Conservation (phyloP, 164 flowering plant genomes). For the Vitis cinerea region DNA sequence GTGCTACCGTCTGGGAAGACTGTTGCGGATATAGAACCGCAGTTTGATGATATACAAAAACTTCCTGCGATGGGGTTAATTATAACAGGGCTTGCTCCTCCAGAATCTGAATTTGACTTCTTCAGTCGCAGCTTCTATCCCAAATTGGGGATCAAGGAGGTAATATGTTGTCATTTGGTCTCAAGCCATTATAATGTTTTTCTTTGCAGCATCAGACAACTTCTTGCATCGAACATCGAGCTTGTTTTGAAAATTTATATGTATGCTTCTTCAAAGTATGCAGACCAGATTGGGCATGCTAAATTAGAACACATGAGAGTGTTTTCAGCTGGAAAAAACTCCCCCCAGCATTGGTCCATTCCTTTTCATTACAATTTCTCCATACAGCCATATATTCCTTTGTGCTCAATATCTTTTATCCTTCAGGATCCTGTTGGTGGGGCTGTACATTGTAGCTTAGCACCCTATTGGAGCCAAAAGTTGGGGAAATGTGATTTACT, state of each 20-base stretch:
- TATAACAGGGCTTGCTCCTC: conserved; percentile 37
- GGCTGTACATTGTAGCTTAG: not conserved
- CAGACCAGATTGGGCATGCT: no score
- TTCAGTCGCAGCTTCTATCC: conserved; percentile 47
- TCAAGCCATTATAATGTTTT: not conserved
- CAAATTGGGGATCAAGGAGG: conserved; percentile 44
- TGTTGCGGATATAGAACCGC: conserved; percentile 33
- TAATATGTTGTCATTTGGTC: conserved; percentile 6
- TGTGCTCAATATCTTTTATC: not conserved
- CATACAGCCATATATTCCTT: no score
- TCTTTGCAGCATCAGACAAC: conserved; percentile 39
- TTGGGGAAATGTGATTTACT: not conserved
- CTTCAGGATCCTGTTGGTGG: conserved; percentile 1
- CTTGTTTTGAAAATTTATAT: no score
- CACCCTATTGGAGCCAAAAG: not conserved
- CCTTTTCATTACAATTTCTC: no score
- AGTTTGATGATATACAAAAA: conserved; percentile 32
- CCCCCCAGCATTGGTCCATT: no score
- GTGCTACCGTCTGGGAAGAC: conserved; percentile 41
- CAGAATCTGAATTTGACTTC: conserved; percentile 47
- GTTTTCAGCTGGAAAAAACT: no score
- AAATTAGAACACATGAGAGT: no score
- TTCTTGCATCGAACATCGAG: no score
- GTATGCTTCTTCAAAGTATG: no score
- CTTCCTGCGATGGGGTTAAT: conserved; percentile 35